Evolutionary conservation across 2,329 filamentous ascomycete genomes (phyloP).

Genomic region (Epichloe glyceriae): DNA sequence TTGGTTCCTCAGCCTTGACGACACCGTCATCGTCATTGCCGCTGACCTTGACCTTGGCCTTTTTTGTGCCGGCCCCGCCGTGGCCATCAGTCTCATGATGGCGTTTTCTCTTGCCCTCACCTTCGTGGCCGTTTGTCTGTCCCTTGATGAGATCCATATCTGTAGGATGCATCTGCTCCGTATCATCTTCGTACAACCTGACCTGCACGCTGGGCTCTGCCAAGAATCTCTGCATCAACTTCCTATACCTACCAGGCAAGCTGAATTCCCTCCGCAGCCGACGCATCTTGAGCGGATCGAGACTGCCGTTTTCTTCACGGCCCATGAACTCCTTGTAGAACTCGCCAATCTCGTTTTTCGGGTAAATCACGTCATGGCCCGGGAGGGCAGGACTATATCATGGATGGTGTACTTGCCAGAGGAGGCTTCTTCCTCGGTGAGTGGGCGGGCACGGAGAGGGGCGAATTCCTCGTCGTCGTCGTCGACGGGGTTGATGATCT

Average conservation of each 20-base stretch:
- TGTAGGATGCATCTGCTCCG: constrained; percentile 79
- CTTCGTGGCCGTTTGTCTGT: constrained; percentile 5
- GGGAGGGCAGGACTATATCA: constrained; percentile 85
- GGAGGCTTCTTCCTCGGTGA: constrained; percentile 65
- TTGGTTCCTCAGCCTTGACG: neutral
- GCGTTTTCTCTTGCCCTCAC: constrained; percentile 8
- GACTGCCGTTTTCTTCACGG: constrained; percentile 57
- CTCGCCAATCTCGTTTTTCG: constrained; percentile 65
- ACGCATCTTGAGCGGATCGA: constrained; percentile 81
- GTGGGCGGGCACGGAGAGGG: constrained; percentile 48
- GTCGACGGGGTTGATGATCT: constrained; percentile 28
- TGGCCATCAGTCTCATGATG: constrained; percentile 8
- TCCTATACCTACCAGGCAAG: constrained; percentile 78
- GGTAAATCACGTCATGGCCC: constrained; percentile 81
- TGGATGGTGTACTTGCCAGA: constrained; percentile 69
- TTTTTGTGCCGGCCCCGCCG: constrained; percentile 6
- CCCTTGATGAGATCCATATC: constrained; percentile 59
- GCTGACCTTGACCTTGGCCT: constrained; percentile 4
- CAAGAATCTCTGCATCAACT: constrained; percentile 61
- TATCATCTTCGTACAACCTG: constrained; percentile 52
- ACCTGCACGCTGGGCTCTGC: constrained; percentile 54
- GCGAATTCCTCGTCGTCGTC: constrained; percentile 29
- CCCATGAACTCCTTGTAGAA: constrained; percentile 84
- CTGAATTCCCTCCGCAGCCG: constrained; percentile 77
- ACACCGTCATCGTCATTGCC: constrained; percentile 3